Percentiles rank a stretch among this genome's conserved stretches.
These are phyloP conservation scores for Thalassiosira mediterranea DNA, from an alignment of 352 stramenopile genomes.

Conservation along the genomic window DNA sequence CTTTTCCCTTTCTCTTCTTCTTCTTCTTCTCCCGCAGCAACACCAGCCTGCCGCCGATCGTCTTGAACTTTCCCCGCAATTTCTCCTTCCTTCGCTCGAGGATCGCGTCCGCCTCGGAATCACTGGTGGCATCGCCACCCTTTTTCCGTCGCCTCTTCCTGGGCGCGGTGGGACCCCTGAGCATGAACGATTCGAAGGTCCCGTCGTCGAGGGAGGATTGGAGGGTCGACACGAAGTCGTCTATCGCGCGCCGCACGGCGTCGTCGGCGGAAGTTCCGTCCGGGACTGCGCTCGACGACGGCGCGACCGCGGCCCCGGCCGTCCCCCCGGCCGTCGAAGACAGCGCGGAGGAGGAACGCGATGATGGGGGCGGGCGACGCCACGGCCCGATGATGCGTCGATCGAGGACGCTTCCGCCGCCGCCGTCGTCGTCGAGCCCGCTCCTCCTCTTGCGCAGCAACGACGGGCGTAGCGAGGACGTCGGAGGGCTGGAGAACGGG, in stretches of 20 bases:
- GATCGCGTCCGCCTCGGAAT: constrained; percentile 3
- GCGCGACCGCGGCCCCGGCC: no score
- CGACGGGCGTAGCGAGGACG: no score
- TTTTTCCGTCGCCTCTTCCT: constrained; percentile 26
- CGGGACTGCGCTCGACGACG: no score
- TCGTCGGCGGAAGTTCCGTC: no score
- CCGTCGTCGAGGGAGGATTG: constrained; percentile 35
- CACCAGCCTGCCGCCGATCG: constrained; percentile 40
- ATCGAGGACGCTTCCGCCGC: no score
- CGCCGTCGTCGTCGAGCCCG: no score
- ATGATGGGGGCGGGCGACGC: no score
- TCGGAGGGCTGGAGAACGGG: no score
- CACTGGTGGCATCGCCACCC: neutral
- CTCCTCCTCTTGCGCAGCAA: no score
- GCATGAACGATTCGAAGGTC: constrained; percentile 50
- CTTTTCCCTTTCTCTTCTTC: constrained; percentile 1
- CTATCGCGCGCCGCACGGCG: constrained; percentile 20
- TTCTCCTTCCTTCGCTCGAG: constrained; percentile 34
- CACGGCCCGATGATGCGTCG: no score
- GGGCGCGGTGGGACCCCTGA: constrained; percentile 29
- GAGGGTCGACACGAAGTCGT: constrained; percentile 42
- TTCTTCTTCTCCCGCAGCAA: constrained; percentile 44
- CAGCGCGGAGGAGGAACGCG: no score
- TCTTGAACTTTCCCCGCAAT: constrained; percentile 46
- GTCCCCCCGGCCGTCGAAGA: no score